Base-by-base conservation (phyloP, 2,329 filamentous ascomycete genomes). In the Mollisia scopiformis region DNA sequence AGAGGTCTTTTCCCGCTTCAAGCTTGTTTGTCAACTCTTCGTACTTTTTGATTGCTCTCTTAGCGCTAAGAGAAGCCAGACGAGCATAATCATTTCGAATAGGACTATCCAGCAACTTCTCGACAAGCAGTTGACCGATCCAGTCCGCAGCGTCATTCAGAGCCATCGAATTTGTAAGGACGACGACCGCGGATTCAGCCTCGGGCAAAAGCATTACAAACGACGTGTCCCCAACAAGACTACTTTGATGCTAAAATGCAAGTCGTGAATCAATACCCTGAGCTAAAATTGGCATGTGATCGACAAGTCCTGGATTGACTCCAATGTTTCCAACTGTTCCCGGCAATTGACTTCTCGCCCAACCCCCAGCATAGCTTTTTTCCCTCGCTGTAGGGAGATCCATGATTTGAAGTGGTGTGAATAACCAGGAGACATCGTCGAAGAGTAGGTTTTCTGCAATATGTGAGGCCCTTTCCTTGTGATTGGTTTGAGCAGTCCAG, bases 201-300 rank as follows among this genome's bases (percentile, higher is more conserved):
- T 73, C 69, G 1, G 69, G 72, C 35, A 74, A 60, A 1, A 73
- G 67, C 6, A 57, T 66, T 3, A 71, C 59, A 11, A 61, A 54
- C 5, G 66, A 50, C 2, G 69, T 37, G 41, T 58, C 66, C 1
- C 71, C 72, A 7, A 57, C 39, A 27, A 69, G 59, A 31, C 67
- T 69, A 2, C 73, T 72, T 10, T 70, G 65, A 46, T 73, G 72
- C 16, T 62, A 68, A 6, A 74, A 52, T 8, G 62, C 62, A 8
- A 68, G 37, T 41, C 65, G 56, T 13, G 61, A 54, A 3, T 27
- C 6, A 8, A 52, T 23, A n/a, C 50, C 55, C 14, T 58, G 19
- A 2, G 25, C 57, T 2, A 58, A 13, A 27, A 58, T 23, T 3
- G 58, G 61, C 50, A 61, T 58, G 25, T 50, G 41, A 14, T 55